These are phyloP conservation scores for Nemania abortiva DNA, from an alignment of 2,329 filamentous ascomycete genomes.

Conservation along the genomic window DNA sequence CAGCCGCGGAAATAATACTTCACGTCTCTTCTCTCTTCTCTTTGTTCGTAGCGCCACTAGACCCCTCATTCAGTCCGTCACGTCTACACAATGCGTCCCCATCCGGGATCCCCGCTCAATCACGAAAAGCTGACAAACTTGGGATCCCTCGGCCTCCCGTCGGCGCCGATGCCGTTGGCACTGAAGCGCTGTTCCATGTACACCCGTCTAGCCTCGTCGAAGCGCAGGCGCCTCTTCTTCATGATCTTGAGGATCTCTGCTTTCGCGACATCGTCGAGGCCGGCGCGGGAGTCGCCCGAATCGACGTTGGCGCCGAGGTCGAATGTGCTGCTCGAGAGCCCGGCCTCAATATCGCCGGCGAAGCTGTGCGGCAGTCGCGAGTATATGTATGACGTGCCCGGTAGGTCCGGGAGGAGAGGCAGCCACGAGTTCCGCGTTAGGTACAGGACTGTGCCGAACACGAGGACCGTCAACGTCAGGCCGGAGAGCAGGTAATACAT, in stretches of 20 bases:
- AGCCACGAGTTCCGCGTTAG: constrained; percentile 84
- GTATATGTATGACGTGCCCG: constrained; percentile 68
- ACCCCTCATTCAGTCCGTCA: constrained; percentile 5
- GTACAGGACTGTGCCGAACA: constrained; percentile 81
- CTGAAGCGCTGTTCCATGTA: constrained; percentile 89
- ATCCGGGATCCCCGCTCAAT: constrained; percentile 40
- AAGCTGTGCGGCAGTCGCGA: constrained; percentile 79
- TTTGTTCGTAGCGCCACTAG: not conserved
- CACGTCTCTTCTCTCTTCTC: not conserved
- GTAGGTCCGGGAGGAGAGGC: constrained; percentile 67
- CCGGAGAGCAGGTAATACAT: constrained; percentile 85
- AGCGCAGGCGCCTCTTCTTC: constrained; percentile 83
- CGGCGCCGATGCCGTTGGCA: constrained; percentile 87
- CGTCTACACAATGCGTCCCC: not conserved
- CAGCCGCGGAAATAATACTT: not conserved
- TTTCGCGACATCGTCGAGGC: constrained; percentile 85
- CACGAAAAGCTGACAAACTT: constrained; percentile 95
- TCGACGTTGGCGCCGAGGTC: constrained; percentile 85
- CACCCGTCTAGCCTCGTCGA: constrained; percentile 89
- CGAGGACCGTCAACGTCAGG: constrained; percentile 76
- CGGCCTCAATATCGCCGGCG: constrained; percentile 86
- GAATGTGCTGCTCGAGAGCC: constrained; percentile 85
- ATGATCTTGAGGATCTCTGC: constrained; percentile 88
- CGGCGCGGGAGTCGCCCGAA: constrained; percentile 80
- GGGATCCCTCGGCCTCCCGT: constrained; percentile 88